Base-by-base conservation (phyloP, 371 early-diverging fungal species). In the Fennellomyces sp. region DNA sequence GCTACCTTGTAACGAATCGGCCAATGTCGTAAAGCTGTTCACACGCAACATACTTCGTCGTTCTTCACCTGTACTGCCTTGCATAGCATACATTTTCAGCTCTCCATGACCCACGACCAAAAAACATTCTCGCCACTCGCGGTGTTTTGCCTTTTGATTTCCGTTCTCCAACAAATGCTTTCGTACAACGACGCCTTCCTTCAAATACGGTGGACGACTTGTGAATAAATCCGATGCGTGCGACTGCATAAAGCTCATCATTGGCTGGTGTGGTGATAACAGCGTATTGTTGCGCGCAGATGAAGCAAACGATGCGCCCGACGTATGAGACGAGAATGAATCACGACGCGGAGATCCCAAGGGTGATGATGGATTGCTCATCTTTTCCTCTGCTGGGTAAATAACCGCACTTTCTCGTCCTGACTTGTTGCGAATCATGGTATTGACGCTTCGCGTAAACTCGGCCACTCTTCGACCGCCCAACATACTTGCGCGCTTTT, bases 121-220 rank as follows among this genome's bases (percentile, higher is more conserved):
- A 25, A 90, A 81, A 61, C 92, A 87, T 23, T 93, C 85, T 56
- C 85, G 88, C 97, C 97, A 97, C 17, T 85, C 83, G 12, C 96
- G 87, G 65, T 90, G 82, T 47, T 86, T 86, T 5, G 96, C 92
- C 70, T 91, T 92, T 58, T 87, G 86, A 51, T 85, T 92, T 2
- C 81, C 83, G 8, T 84, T 76, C 56, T 93, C 94, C 61, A 87
- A 78, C 38, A 93, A 65, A 68, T 94, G 93, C 68, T 97, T 97
- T 30, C 95, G 84, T 66, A 92, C 86, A 27, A 97, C 82, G 2
- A 92, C 77, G 2, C 95, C 91, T 66, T 91, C 91, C 61, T 91
- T 84, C 8, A 79, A 52, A 55, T 83, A 83, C n/a, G 81, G 79
- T 0, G 78, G 69, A 28, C 68, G 68, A 48, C 62, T 75, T 3